A percentile compares a stretch with the other conserved stretches of the same genome.
Evolutionary conservation across 2,329 filamentous ascomycete genomes (phyloP).

Genomic region (Bimuria novae-zelandiae): DNA sequence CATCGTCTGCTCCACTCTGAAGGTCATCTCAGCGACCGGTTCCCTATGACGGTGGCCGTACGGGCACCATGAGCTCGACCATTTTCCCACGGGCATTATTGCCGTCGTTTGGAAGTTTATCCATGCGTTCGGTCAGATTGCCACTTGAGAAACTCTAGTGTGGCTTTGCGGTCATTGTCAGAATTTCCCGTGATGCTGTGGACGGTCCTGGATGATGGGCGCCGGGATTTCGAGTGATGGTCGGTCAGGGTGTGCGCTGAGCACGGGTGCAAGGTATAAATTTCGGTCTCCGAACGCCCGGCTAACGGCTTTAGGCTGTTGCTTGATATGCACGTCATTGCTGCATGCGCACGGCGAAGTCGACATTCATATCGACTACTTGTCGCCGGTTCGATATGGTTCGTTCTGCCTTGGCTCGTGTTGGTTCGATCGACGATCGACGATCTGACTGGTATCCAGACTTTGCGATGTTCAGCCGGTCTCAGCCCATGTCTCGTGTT

Average conservation of each 20-base stretch:
- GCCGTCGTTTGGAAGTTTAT: neutral
- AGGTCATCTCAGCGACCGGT: slow-evolving; percentile 3
- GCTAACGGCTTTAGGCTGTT: slow-evolving; percentile 2
- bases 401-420: slow-evolving; percentile 1
- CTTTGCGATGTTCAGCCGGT: neutral
- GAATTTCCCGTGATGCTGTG: slow-evolving; percentile 6
- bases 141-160: neutral
- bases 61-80: slow-evolving; percentile 5
- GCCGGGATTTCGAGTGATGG: slow-evolving; percentile 4
- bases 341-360: neutral
- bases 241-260: slow-evolving; percentile 4
- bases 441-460: neutral
- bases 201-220: slow-evolving; percentile 1
- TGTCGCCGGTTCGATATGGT: neutral
- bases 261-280: neutral
- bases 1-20: neutral
- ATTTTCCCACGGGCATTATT: slow-evolving; percentile 6
- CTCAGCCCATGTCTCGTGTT: neutral
- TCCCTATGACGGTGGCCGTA: slow-evolving; percentile 9
- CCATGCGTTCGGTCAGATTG: slow-evolving; percentile 3
- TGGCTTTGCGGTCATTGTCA: slow-evolving; percentile 4
- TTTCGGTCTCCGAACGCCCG: slow-evolving; percentile 5
- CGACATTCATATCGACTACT: neutral
- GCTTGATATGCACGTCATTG: slow-evolving; percentile 2
- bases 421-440: slow-evolving; percentile 4